These are phyloP conservation scores for Daldinia caldariorum DNA, from an alignment of 495 filamentous ascomycete species.

Conservation along the genomic window DNA sequence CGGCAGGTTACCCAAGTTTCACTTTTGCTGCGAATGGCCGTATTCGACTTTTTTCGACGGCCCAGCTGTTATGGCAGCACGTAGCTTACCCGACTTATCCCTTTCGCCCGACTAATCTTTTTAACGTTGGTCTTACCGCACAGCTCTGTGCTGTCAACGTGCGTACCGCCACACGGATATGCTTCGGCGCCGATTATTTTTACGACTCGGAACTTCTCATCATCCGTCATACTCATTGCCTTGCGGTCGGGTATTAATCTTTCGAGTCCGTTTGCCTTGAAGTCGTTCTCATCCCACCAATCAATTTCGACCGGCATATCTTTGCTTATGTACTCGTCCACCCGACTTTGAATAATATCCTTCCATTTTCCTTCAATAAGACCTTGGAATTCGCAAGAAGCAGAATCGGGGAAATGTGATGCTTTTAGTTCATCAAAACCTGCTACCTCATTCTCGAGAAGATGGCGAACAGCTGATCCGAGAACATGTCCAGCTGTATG, in stretches of 20 bases:
- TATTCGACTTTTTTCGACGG: background rate
- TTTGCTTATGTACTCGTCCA: constrained; percentile 62
- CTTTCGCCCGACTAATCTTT: constrained; percentile 68
- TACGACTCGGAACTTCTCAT: constrained; percentile 63
- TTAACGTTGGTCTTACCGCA: constrained; percentile 66
- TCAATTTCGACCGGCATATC: constrained; percentile 66
- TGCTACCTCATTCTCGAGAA: constrained; percentile 59
- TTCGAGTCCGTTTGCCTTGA: constrained; percentile 54
- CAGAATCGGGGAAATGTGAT: constrained; percentile 69
- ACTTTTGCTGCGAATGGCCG: background rate
- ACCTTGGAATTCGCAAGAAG: constrained; percentile 67
- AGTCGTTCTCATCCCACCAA: constrained; percentile 68
- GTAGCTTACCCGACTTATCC: constrained; percentile 65
- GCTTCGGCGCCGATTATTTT: constrained; percentile 66
- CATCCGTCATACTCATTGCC: constrained; percentile 51
- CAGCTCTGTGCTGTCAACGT: constrained; percentile 63
- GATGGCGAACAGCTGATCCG: constrained; percentile 64
- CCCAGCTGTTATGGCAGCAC: constrained; percentile 46
- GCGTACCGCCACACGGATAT: constrained; percentile 74
- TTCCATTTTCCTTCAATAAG: constrained; percentile 68
- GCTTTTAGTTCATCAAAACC: constrained; percentile 69
- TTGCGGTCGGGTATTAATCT: constrained; percentile 61
- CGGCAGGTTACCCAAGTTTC: background rate
- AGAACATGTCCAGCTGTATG: constrained; percentile 75
- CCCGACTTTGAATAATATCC: constrained; percentile 61